phyloP scores from a whole-genome alignment of 768 basidiomycete species.

The Floccularia luteovirens region DNA sequence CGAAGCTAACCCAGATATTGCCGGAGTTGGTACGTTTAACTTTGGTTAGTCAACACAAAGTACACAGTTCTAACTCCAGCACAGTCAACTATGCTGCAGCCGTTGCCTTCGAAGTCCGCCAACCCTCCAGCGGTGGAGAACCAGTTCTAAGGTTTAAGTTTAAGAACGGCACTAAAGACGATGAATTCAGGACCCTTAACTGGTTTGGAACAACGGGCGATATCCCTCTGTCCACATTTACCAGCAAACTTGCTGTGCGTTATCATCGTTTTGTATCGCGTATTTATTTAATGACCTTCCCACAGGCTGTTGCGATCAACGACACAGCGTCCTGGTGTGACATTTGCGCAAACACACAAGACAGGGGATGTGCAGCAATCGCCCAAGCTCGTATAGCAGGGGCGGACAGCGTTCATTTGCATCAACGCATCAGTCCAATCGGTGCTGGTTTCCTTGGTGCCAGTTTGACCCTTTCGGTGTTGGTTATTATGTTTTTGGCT shows the following conservation, averaged over 20 bases:
- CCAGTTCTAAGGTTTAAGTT: slow-evolving; percentile 58
- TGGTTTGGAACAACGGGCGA: slow-evolving; percentile 39
- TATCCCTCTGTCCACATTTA: slow-evolving; percentile 46
- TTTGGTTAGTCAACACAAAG: background rate
- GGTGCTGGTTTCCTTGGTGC: slow-evolving; percentile 69
- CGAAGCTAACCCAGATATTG: slow-evolving; percentile 40
- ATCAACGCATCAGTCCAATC: slow-evolving; percentile 37
- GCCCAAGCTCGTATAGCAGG: slow-evolving; percentile 23
- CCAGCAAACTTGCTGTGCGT: slow-evolving; percentile 28
- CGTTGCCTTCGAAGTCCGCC: slow-evolving; percentile 52
- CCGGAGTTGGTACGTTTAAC: slow-evolving; percentile 44
- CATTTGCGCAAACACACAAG: slow-evolving; percentile 46
- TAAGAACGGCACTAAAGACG: slow-evolving; percentile 55
- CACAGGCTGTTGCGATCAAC: slow-evolving; percentile 41
- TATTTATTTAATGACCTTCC: slow-evolving; percentile 1
- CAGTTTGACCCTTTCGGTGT: slow-evolving; percentile 39
- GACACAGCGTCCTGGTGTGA: slow-evolving; percentile 52
- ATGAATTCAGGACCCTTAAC: slow-evolving; percentile 37
- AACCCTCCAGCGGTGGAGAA: slow-evolving; percentile 32
- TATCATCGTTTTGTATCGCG: background rate
- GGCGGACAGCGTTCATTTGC: slow-evolving; percentile 14
- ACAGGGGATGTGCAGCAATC: slow-evolving; percentile 49
- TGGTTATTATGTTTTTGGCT: slow-evolving; percentile 25
- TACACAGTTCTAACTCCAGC: background rate
- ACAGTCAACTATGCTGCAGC: slow-evolving; percentile 58